Base-by-base conservation (phyloP, 805 yeast species). In the Saccharomycopsis olivae region DNA sequence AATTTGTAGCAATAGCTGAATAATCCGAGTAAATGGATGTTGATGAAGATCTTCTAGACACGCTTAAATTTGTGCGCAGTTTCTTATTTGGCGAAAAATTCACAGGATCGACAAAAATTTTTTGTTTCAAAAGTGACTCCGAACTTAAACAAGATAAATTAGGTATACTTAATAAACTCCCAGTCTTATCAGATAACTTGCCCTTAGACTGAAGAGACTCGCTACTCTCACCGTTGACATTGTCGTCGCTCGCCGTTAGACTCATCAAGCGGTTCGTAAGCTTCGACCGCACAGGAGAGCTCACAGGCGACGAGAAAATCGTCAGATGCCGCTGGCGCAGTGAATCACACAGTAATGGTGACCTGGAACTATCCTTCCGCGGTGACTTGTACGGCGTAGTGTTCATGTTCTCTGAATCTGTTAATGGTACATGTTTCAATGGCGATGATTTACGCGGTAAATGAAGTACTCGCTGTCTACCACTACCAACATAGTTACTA, bases 381-480 rank as follows among this genome's bases (percentile, higher is more conserved):
- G 25, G 25, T 23, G 6, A 6, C 10, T 23, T 23, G 25, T 8
- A 23, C 10, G 25, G 10, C 10, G 6, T 23, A 5, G 37, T 33
- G 18, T 18, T 37, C 11, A 36, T 5, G 5, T 19, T 11, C 11
- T n/a, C 14, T 15, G 6, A 13, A 23, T 38, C 15, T 28, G 18
- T 14, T 23, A 25, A 27, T 5, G n/a, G 20, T 13, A 33, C 36
- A 17, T 40, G 34, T 28, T 43, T 43, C 10, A 43, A 30, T 13
- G 47, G 47, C 4, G 47, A 43, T 4, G 43, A 38, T 32, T 36
- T 40, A 23, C 21, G 39, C 6, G 47, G 47, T n/a, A 43, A 27
- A 37, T 43, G 47, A 10, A 39, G 27, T 4, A 43, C 25, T n/a
- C 47, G 18, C 8, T 31, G 33, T 32, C 28, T 32, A 15, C 10